These are phyloP conservation scores for Colletotrichum agaves DNA, from an alignment of 2,329 filamentous ascomycete species.

Conservation along the genomic window DNA sequence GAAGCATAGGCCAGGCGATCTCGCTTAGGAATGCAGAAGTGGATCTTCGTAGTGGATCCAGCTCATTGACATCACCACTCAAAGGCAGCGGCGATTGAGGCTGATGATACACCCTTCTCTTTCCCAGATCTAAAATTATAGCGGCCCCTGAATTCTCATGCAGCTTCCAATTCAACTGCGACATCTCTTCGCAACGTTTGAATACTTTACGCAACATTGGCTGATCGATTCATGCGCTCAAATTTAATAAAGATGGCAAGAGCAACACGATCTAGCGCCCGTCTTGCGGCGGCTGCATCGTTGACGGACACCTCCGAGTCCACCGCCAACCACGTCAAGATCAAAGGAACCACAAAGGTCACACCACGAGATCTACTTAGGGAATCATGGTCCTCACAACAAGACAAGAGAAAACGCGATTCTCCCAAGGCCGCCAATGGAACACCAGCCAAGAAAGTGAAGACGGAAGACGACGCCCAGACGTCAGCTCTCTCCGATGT, in stretches of 20 bases:
- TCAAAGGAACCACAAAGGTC: not conserved
- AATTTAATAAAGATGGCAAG: conserved; percentile 21
- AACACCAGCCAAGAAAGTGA: conserved; percentile 34
- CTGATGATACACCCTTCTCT: conserved; percentile 12
- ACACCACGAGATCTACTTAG: not conserved
- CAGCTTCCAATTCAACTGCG: not conserved
- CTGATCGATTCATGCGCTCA: not conserved
- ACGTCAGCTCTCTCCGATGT: conserved; percentile 8
- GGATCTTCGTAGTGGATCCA: not conserved
- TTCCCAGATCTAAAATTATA: not conserved
- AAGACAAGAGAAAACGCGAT: conserved; percentile 31
- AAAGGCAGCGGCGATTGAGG: conserved; percentile 6
- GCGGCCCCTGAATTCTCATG: not conserved
- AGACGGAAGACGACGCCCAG: conserved; percentile 34
- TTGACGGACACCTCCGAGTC: not conserved
- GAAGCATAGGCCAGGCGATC: conserved; percentile 1
- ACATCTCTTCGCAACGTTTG: not conserved
- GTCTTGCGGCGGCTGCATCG: conserved; percentile 19
- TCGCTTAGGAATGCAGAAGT: not conserved
- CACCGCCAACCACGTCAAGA: not conserved
- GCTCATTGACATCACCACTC: conserved; percentile 38
- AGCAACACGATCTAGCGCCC: conserved; percentile 36
- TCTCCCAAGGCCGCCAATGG: conserved; percentile 4
- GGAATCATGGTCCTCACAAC: not conserved
- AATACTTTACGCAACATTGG: not conserved